phyloP scores from a whole-genome alignment of 305 asterid species.

The Lippia alba region DNA sequence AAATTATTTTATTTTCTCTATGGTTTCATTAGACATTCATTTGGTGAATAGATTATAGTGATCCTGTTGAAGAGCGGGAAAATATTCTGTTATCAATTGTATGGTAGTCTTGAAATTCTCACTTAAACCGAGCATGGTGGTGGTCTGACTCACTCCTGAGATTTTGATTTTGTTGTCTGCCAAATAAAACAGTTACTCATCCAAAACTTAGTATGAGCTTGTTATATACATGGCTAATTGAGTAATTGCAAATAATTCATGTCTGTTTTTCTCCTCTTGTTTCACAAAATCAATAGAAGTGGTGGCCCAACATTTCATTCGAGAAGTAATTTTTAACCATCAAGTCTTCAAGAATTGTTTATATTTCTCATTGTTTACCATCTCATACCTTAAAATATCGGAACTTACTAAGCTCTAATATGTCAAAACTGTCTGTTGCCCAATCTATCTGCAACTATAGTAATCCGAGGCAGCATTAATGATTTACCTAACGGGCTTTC shows the following conservation, averaged over 20 bases:
- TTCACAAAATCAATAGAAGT: no score
- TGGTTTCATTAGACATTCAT: not conserved
- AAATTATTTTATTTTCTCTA: no score
- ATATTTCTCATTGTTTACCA: not conserved
- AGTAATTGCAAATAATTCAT: not conserved
- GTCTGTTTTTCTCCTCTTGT: not conserved
- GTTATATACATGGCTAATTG: not conserved
- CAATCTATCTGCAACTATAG: not conserved
- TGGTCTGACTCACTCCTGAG: not conserved
- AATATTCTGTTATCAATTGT: not conserved
- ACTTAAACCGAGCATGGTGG: not conserved
- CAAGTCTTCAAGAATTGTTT: not conserved
- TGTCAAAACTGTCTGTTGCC: not conserved
- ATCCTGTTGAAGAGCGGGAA: not conserved
- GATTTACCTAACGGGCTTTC: slow-evolving; percentile 18
- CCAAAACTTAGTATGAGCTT: slow-evolving; percentile 8
- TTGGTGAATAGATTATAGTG: not conserved
- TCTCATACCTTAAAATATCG: not conserved
- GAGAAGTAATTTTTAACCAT: slow-evolving; percentile 14
- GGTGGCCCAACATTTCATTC: not conserved
- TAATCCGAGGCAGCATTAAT: not conserved
- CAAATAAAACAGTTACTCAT: not conserved
- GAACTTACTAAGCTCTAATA: not conserved
- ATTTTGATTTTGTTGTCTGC: not conserved
- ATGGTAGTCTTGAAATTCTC: not conserved